Conservation (phyloP, 768 basidiomycete genomes). For the Lyophyllum shimeji region DNA sequence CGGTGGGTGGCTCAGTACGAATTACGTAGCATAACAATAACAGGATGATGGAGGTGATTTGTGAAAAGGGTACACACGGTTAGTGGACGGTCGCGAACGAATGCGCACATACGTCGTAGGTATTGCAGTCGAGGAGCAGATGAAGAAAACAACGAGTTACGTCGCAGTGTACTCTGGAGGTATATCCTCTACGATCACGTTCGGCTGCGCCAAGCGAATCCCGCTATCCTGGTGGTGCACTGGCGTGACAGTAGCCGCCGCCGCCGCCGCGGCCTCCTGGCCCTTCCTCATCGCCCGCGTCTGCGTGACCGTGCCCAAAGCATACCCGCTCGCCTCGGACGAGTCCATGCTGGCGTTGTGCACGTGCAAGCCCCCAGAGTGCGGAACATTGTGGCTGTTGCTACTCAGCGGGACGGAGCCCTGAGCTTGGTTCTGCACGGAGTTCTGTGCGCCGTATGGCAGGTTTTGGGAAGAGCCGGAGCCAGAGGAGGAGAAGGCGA, state of each 20-base stretch:
- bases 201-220: neutral
- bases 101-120: too few species aligned
- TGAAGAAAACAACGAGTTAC: neutral
- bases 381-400: neutral
- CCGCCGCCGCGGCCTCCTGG: neutral
- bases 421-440: neutral
- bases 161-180: neutral
- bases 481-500: neutral
- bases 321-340: slow-evolving; percentile 4
- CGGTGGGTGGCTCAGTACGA: too few species aligned
- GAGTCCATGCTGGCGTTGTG: neutral
- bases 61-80: too few species aligned
- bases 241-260: neutral
- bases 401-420: neutral
- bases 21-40: too few species aligned
- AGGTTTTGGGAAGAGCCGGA: neutral
- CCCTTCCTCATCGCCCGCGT: slow-evolving; percentile 1
- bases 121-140: too few species aligned
- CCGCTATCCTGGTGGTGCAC: slow-evolving; percentile 11
- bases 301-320: neutral
- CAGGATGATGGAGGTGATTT: too few species aligned
- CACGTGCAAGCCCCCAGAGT: neutral
- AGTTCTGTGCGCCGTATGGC: neutral
- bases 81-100: too few species aligned
- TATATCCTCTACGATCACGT: neutral